Base-by-base conservation (phyloP, 371 early-diverging fungal species). In the Capniomyces stellatus region DNA sequence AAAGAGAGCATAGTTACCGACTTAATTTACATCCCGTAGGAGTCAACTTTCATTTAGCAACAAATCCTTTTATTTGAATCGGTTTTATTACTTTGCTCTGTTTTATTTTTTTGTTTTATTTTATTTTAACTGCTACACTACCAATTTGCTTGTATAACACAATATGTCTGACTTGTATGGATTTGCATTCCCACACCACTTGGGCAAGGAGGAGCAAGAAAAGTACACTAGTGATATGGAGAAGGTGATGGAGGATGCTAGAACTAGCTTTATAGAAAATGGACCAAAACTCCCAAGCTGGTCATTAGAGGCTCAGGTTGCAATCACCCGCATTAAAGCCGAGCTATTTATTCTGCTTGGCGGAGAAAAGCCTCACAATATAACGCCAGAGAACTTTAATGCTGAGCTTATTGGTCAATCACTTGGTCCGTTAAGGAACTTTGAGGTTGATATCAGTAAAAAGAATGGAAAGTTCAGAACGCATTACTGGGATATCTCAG, bases 211-310 rank as follows among this genome's bases (percentile, higher is more conserved):
- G 21, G 18, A 35, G 35, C 8, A 51, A 30, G 29, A 29, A 10
- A 23, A 4, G 8, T 51, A 51, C 35, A 2, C 8, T 2, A 8
- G 12, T n/a, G 15, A 29, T 12, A 25, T 13, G 15, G 35, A 3
- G 21, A 22, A 27, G 15, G 12, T 51, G 22, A 51, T 31, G 18
- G 31, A 30, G 8, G 24, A 27, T 31, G 12, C 51, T 6, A 51
- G 23, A 30, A 12, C 29, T 23, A 12, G 6, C 4, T 51, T 29
- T 42, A 2, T 40, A 24, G 41, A 21, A 43, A 22, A 54, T 18
- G 54, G 54, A 2, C 54, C 54, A 6, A 29, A 2, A 13, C 39
- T 54, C 2, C 54, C 48, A 41, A 28, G 22, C 27, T 54, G 54
- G 54, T 28, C 46, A 3, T 31, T 54, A 47, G 48, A 42, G 8